These are phyloP conservation scores for Ophiosphaerella korrae DNA, from an alignment of 2,329 filamentous ascomycete genomes.

Conservation along the genomic window DNA sequence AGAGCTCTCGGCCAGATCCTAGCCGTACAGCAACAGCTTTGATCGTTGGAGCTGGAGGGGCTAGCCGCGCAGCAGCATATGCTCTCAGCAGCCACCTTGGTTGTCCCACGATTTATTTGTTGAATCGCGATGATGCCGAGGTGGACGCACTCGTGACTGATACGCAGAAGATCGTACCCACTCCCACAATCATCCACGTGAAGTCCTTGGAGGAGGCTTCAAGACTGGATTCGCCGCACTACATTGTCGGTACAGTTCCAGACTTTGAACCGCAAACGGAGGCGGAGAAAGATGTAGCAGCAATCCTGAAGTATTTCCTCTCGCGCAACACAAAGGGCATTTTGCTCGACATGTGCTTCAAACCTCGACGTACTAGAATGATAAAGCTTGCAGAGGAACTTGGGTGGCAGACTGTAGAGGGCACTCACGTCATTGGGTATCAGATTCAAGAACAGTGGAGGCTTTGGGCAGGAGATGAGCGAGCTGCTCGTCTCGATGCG, in stretches of 20 bases:
- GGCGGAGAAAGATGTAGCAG: slow-evolving; percentile 3
- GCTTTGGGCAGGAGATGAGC: slow-evolving; percentile 8
- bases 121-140: slow-evolving; percentile 7
- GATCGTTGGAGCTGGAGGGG: slow-evolving; percentile 9
- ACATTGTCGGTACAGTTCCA: slow-evolving; percentile 1
- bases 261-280: slow-evolving; percentile 4
- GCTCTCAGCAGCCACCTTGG: slow-evolving; percentile 7
- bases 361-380: slow-evolving; percentile 5
- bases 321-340: slow-evolving; percentile 1
- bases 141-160: slow-evolving; percentile 2
- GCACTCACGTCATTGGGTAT: slow-evolving; percentile 8
- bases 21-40: slow-evolving; percentile 1
- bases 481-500: slow-evolving; percentile 1
- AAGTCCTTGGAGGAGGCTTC: not conserved
- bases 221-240: slow-evolving; percentile 3
- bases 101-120: slow-evolving; percentile 4
- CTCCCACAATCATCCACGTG: not conserved
- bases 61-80: slow-evolving; percentile 8
- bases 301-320: slow-evolving; percentile 1
- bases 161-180: not conserved
- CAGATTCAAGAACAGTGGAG: slow-evolving; percentile 9
- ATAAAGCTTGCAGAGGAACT: slow-evolving; percentile 4
- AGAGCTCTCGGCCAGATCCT: not conserved
- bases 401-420: slow-evolving; percentile 5
- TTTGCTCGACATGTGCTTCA: slow-evolving; percentile 11